Conservation (phyloP, 2,329 filamentous ascomycete genomes). For the Epichloe gansuensis region DNA sequence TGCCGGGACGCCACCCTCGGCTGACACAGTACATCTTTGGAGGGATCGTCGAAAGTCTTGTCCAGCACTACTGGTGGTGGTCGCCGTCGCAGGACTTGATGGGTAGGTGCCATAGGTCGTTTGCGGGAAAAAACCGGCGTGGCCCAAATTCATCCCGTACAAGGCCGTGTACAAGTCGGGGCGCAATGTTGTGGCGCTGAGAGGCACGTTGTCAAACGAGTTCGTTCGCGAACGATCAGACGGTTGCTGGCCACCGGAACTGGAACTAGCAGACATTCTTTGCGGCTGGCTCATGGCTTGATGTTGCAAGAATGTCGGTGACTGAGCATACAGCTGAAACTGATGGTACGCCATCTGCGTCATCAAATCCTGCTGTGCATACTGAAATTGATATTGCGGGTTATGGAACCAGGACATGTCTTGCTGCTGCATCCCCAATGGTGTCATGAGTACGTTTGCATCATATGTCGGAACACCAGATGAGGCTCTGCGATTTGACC, state of each 20-base stretch:
- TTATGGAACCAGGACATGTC: conserved; percentile 39
- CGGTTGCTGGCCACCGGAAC: conserved; percentile 17
- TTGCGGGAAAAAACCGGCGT: conserved; percentile 33
- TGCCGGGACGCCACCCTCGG: conserved; percentile 32
- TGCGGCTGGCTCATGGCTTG: conserved; percentile 23
- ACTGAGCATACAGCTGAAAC: conserved; percentile 23
- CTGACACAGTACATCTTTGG: conserved; percentile 38
- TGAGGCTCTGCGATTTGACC: conserved; percentile 37
- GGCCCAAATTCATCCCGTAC: conserved; percentile 27
- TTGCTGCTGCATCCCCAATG: conserved; percentile 30
- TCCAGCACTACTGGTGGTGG: conserved; percentile 25
- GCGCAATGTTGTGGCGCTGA: conserved; percentile 40
- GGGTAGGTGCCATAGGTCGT: conserved; percentile 40
- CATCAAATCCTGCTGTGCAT: conserved; percentile 26
- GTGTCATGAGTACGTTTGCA: conserved; percentile 31
- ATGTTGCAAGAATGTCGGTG: conserved; percentile 22
- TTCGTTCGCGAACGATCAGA: conserved; percentile 45
- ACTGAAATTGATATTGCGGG: conserved; percentile 27
- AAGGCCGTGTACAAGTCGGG: conserved; percentile 42
- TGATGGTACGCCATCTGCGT: conserved; percentile 28
- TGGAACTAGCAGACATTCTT: conserved; percentile 15
- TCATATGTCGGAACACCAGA: conserved; percentile 40
- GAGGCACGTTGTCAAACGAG: conserved; percentile 48
- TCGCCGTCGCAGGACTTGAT: conserved; percentile 39
- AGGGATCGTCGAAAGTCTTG: conserved; percentile 45